Base-by-base conservation (phyloP, 306 rosid genomes). In the Prinsepia uniflora region DNA sequence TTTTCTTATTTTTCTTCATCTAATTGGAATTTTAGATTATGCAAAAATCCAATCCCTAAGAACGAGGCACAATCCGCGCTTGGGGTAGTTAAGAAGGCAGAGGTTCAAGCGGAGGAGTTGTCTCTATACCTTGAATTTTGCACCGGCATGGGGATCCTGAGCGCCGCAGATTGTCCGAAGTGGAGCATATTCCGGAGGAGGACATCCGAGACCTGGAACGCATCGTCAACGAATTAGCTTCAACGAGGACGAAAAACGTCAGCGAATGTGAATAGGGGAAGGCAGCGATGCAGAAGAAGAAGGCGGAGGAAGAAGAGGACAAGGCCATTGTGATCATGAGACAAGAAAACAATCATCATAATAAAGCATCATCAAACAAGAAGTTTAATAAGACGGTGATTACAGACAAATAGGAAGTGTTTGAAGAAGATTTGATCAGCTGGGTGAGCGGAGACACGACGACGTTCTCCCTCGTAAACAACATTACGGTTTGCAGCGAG, bases 361-460 rank as follows among this genome's bases (percentile, higher is more conserved):
- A 75, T 0, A 43, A 10, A 19, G 65, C 40, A 52, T 70, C 70
- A 22, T 55, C 78, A 10, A 63, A 70, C 30, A 76, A 77, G 11
- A 68, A 41, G 20, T 78, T 84, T 30, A 30, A 30, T 75, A 80
- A 49, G 74, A 93, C 98, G 0, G 81, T 90, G 34, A 82, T 93
- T 13, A 93, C 98, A 0, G 84, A 93, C 5, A 79, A 88, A 45
- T 93, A 96, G 98, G 98, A 85, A 79, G 70, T 80, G 20, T 93
- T 93, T 72, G 93, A 88, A 9, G 94, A 82, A 9, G 89, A 87
- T 49, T 41, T 19, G 5, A 45, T 50, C 36, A 56, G 80, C 52
- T 66, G 40, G 48, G 60, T 65, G 13, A 71, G 20, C 20, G 61
- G 34, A 42, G 68, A 63, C 18, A 5, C 49, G 5, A 22, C 50